Conservation (phyloP, 1,139 yeast species). For the Eremothecium gossypii region DNA sequence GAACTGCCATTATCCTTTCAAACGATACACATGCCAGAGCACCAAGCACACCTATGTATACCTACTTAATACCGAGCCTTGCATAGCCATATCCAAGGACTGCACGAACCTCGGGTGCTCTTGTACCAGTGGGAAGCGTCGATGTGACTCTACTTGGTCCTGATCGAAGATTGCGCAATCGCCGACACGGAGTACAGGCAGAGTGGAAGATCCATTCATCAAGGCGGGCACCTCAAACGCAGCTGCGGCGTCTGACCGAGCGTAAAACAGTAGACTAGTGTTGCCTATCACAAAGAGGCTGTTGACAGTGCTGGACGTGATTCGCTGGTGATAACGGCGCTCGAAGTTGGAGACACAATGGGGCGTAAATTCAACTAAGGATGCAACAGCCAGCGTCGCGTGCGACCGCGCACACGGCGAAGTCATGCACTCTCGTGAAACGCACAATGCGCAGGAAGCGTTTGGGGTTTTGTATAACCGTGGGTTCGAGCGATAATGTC, state of each 20-base stretch:
- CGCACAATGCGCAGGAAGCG: constrained; percentile 19
- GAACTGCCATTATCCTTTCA: neutral
- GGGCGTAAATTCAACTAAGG: constrained; percentile 27
- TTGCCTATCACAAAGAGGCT: constrained; percentile 21
- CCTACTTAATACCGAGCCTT: neutral
- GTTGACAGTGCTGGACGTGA: constrained; percentile 18
- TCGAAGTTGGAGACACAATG: constrained; percentile 22
- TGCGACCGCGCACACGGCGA: constrained; percentile 17
- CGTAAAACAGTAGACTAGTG: constrained; percentile 13
- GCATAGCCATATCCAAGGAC: neutral
- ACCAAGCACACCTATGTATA: neutral
- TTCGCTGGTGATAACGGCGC: constrained; percentile 13
- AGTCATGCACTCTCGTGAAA: constrained; percentile 16
- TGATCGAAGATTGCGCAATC: constrained; percentile 19
- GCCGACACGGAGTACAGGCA: constrained; percentile 17
- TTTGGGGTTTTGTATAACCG: constrained; percentile 8
- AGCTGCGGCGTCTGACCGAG: constrained; percentile 1
- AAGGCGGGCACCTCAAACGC: constrained; percentile 1
- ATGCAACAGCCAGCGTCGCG: constrained; percentile 16
- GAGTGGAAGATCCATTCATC: neutral
- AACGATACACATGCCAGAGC: neutral
- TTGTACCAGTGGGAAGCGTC: constrained; percentile 10
- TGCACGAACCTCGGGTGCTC: neutral
- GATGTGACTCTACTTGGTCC: constrained; percentile 16
- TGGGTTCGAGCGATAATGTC: constrained; percentile 7